These are phyloP conservation scores for Heteromeles arbutifolia DNA, from an alignment of 306 rosid genomes.

Conservation along the genomic window DNA sequence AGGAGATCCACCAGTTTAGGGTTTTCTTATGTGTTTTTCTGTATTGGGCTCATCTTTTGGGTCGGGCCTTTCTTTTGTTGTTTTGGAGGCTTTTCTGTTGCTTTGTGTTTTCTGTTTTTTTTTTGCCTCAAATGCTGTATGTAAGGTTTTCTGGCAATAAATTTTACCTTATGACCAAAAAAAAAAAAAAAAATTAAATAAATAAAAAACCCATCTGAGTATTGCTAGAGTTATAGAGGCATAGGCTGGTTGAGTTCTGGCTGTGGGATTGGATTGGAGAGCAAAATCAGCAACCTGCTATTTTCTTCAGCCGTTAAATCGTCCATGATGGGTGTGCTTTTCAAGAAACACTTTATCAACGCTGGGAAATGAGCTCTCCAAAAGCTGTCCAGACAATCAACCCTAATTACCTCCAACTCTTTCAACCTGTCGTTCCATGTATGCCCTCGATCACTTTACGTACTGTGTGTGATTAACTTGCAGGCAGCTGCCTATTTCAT, in stretches of 20 bases:
- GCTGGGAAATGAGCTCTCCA: not conserved
- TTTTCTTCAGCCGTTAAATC: not conserved
- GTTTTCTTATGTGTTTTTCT: too few species aligned
- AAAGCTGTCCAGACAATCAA: not conserved
- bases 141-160: too few species aligned
- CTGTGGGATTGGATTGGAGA: not conserved
- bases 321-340: not conserved
- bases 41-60: too few species aligned
- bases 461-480: not conserved
- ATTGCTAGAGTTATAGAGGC: not conserved
- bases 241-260: not conserved
- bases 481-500: not conserved
- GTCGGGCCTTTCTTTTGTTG: too few species aligned
- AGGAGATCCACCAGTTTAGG: too few species aligned
- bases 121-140: too few species aligned
- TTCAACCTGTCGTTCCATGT: not conserved
- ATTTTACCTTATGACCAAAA: too few species aligned
- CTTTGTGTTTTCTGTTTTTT: too few species aligned
- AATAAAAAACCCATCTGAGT: not conserved
- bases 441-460: not conserved
- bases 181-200: too few species aligned
- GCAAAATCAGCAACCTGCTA: not conserved
- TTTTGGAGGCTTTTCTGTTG: too few species aligned
- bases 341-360: not conserved
- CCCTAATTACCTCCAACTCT: not conserved